Percentiles rank a stretch among this genome's conserved stretches.
Evolutionary conservation across 225 moss, liverwort and hornwort genomes (phyloP).

Genomic region (Pseudisothecium myosuroides): DNA sequence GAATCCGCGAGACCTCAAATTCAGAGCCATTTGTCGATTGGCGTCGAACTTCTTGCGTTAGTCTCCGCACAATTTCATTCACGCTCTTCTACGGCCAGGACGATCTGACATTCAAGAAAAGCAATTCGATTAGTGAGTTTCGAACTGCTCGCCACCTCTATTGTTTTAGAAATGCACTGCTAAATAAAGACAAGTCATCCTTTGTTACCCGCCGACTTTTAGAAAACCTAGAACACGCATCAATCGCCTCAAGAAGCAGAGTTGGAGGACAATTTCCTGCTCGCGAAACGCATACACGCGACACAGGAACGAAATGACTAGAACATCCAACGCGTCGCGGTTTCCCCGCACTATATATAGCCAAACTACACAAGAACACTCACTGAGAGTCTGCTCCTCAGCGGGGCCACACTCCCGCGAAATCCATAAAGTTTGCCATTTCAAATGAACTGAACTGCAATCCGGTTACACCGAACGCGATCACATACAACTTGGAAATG

Average conservation of each 20-base stretch:
- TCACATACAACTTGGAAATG: not conserved
- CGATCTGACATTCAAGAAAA: not conserved
- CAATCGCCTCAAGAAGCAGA: not conserved
- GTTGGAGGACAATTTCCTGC: not conserved
- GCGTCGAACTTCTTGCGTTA: not conserved
- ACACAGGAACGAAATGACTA: not conserved
- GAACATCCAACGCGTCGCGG: not conserved
- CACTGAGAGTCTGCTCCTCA: not conserved
- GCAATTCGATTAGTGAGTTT: not conserved
- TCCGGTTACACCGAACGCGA: not conserved
- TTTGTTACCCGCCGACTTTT: no score
- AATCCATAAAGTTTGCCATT: not conserved
- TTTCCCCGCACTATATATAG: not conserved
- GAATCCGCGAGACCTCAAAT: not conserved
- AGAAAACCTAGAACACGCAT: not conserved
- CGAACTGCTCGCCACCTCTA: not conserved
- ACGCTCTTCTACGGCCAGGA: not conserved
- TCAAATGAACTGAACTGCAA: not conserved
- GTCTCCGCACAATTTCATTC: not conserved
- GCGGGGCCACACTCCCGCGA: not conserved
- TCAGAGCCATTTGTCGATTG: not conserved
- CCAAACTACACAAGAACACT: not conserved
- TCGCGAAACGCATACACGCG: not conserved
- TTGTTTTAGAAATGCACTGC: not conserved
- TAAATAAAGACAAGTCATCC: not conserved